phyloP scores from a whole-genome alignment of 306 rosid genomes.

The Sophora flavescens region DNA sequence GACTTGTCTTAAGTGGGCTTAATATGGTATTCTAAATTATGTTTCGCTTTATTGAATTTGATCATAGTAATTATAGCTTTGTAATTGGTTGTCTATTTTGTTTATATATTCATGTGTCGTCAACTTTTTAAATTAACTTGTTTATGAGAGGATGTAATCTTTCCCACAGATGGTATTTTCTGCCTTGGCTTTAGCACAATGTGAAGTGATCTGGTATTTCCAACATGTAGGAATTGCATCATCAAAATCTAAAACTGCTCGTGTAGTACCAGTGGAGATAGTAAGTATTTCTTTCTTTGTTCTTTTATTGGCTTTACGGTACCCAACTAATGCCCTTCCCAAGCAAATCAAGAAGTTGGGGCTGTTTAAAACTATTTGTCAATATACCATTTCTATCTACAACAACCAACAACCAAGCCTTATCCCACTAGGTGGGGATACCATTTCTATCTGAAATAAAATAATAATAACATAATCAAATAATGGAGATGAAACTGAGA shows the following conservation, averaged over 20 bases:
- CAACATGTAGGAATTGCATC: constrained; percentile 93
- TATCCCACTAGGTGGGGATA: too few species aligned
- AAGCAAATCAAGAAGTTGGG: constrained; percentile 12
- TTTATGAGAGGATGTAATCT: constrained; percentile 47
- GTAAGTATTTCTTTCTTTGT: constrained; percentile 61
- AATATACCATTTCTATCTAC: not conserved
- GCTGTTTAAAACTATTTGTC: constrained; percentile 5
- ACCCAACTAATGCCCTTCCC: constrained; percentile 19
- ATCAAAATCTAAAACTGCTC: constrained; percentile 82
- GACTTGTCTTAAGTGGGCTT: constrained; percentile 21
- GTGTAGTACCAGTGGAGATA: constrained; percentile 79
- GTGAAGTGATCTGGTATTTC: constrained; percentile 95
- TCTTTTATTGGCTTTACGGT: constrained; percentile 12
- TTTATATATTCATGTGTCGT: constrained; percentile 25
- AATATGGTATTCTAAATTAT: not conserved
- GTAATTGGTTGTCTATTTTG: constrained; percentile 13
- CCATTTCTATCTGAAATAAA: not conserved
- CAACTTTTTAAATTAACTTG: constrained; percentile 16
- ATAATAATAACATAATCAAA: too few species aligned
- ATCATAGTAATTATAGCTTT: constrained; percentile 5
- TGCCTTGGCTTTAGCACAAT: constrained; percentile 97
- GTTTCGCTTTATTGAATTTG: constrained; percentile 19
- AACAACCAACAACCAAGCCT: too few species aligned
- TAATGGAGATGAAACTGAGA: too few species aligned
- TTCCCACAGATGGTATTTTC: constrained; percentile 93